Conservation (phyloP, 1,284 basidiomycete genomes). For the Rhodotorula sp. region DNA sequence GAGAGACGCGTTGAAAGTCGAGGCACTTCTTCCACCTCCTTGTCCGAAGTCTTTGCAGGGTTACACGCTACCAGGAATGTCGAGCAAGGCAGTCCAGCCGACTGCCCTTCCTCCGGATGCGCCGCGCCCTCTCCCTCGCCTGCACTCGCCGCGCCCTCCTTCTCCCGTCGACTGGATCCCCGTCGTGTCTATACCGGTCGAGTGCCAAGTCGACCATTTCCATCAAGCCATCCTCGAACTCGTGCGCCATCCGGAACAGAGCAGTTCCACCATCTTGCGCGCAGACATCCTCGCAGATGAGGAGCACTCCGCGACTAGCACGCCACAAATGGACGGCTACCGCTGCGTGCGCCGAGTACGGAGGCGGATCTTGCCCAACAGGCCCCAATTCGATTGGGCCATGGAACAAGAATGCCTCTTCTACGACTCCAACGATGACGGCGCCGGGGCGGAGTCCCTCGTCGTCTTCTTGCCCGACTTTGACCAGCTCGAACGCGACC, state of each 20-base stretch:
- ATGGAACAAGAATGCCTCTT: conserved; percentile 74
- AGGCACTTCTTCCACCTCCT: background rate
- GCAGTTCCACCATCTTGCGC: conserved; percentile 74
- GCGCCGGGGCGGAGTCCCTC: conserved; percentile 49
- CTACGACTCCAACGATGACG: conserved; percentile 49
- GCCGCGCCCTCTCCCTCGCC: conserved; percentile 5
- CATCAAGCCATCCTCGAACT: conserved; percentile 46
- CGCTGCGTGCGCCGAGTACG: conserved; percentile 56
- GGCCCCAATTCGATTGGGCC: conserved; percentile 64
- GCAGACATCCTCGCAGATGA: conserved; percentile 63
- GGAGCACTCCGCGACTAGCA: background rate
- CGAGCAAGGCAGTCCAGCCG: background rate
- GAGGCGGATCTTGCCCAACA: conserved; percentile 65
- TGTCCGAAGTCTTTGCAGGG: background rate
- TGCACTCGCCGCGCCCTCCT: conserved; percentile 1
- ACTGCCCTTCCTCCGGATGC: conserved; percentile 1
- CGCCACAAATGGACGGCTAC: conserved; percentile 44
- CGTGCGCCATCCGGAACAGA: conserved; percentile 74
- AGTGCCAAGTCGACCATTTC: conserved; percentile 13
- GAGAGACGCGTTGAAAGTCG: background rate
- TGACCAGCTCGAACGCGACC: conserved; percentile 49
- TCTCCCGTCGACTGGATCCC: conserved; percentile 9
- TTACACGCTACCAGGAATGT: background rate
- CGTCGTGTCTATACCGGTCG: background rate
- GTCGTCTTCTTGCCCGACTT: conserved; percentile 62